Conservation (phyloP, 441 rosid species). For the Euphorbia schlechtendalii region DNA sequence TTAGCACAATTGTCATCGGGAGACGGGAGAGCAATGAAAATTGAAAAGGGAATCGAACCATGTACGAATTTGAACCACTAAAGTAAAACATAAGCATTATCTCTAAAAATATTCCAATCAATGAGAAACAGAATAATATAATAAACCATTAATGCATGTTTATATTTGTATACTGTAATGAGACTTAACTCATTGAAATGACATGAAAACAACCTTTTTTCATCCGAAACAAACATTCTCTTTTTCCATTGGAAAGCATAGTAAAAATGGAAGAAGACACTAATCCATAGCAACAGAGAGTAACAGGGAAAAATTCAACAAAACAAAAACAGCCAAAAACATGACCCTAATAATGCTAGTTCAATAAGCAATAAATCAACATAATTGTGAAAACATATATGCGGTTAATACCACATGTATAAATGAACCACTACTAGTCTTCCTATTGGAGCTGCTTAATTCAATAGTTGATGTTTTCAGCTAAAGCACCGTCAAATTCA, state of each 20-base stretch:
- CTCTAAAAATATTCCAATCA: background rate
- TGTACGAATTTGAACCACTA: background rate
- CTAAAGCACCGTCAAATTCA: conserved; percentile 15
- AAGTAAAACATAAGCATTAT: background rate
- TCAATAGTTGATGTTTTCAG: conserved; percentile 14
- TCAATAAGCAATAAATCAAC: conserved; percentile 9
- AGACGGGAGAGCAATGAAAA: background rate
- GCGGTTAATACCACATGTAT: conserved; percentile 19
- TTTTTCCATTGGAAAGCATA: background rate
- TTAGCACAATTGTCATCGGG: background rate
- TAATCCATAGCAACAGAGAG: background rate
- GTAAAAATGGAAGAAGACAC: background rate
- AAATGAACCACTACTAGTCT: conserved; percentile 11
- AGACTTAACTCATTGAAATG: background rate
- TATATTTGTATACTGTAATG: too few species aligned
- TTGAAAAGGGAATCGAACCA: background rate
- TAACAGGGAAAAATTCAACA: background rate
- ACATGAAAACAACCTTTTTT: background rate
- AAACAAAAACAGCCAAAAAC: background rate
- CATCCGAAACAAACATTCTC: too few species aligned
- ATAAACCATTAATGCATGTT: too few species aligned
- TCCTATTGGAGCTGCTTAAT: conserved; percentile 11
- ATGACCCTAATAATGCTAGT: conserved; percentile 7
- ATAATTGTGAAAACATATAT: conserved; percentile 13
- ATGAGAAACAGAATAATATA: background rate